Base-by-base conservation (phyloP, 345 rosid species). In the Moringa oleifera region DNA sequence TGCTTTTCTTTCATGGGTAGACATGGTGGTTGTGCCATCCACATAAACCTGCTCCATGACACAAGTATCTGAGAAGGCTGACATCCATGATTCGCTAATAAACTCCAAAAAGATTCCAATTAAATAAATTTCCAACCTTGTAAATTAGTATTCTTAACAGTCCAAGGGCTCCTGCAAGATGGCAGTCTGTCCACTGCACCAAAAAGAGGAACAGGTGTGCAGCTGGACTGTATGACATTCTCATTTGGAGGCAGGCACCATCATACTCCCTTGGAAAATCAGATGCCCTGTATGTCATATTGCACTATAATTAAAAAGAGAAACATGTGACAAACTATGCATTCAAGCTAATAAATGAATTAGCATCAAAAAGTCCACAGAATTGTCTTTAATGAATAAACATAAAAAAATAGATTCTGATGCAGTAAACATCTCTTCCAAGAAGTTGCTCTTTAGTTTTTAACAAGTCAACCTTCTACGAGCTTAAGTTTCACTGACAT, bases 241-340 rank as follows among this genome's bases (percentile, higher is more conserved):
- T 76, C 92, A 83, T 83, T 64, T 86, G 92, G 63, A 86, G 78
- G 64, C 92, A 86, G 45, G 87, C 84, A 16, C 87, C 92, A 65
- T 81, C 85, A 54, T 71, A 84, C 33, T 81, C 89, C 65, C 89
- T 73, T 0, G 85, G 78, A 60, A 78, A 75, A 74, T 81, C 89
- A 0, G 92, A 74, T 4, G 89, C 92, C 81, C 92, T 83, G 78
- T 67, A 67, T 9, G 23, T 17, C 61, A 20, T 28, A 70, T 25
- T 23, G 23, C 23, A 16, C 28, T 11, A 68, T 25, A 21, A 65
- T 23, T 62, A 46, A 25, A 57, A 58, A 66, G 31, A 55, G 31
- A 55, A 41, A 31, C 25, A 68, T 13, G 65, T 0, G 17, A 36
- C 22, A 4, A 8, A 20, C 37, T 21, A 52, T 17, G 25, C 25